These are phyloP conservation scores for Ajuga reptans DNA, from an alignment of 305 asterid species.

Conservation along the genomic window DNA sequence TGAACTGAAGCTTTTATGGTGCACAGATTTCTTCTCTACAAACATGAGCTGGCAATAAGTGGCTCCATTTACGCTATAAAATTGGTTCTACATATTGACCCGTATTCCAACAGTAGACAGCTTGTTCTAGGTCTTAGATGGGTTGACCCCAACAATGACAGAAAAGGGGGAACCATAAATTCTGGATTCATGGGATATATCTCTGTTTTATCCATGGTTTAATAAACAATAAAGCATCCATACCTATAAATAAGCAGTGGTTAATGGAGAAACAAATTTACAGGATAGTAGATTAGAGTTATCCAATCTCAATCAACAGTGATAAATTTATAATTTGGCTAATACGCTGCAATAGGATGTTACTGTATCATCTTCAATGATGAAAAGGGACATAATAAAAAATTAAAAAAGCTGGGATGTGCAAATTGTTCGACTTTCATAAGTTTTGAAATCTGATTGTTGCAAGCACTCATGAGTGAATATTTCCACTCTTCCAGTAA, in stretches of 20 bases:
- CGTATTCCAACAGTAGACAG: neutral
- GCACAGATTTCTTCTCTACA: constrained; percentile 6
- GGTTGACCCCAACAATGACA: neutral
- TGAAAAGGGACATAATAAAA: neutral
- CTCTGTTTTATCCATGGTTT: neutral
- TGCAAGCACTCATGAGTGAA: too few relatives aligned
- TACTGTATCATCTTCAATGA: neutral
- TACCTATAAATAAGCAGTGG: neutral
- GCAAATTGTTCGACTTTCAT: neutral
- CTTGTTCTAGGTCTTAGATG: neutral
- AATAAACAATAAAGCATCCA: neutral
- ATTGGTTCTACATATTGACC: neutral
- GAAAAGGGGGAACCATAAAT: constrained; percentile 6
- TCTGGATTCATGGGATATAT: neutral
- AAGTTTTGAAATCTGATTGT: too few relatives aligned
- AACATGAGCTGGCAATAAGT: neutral
- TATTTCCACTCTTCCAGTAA: too few relatives aligned
- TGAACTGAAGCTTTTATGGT: neutral
- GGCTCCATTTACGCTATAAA: constrained; percentile 4
- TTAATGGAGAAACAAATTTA: neutral
- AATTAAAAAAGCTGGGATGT: neutral
- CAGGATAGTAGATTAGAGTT: neutral
- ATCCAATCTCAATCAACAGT: neutral
- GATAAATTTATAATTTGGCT: neutral
- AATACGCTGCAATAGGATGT: neutral